Base-by-base conservation (phyloP, 1,284 basidiomycete species). In the Papiliotrema flavescens region DNA sequence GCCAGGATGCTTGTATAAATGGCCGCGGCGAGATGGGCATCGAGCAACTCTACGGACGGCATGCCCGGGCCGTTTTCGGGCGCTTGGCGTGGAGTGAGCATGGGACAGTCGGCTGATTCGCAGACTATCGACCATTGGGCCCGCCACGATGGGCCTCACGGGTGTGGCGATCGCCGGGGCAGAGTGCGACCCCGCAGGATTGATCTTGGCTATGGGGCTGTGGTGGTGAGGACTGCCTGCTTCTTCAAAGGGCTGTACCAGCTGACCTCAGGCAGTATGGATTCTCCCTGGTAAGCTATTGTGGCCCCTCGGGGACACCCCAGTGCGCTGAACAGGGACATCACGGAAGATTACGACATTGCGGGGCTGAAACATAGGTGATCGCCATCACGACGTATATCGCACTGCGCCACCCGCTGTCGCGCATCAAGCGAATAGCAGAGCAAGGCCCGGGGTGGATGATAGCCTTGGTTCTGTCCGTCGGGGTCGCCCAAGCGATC, bases 361-460 rank as follows among this genome's bases (percentile, higher is more conserved):
- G n/a, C n/a, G n/a, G n/a, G n/a, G n/a, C n/a, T n/a, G n/a, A n/a
- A n/a, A 32, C 28, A 11, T 22, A 59, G 57, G 42, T 51, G 11
- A 54, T 63, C 26, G 59, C 61, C 13, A 26, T 56, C 17, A 57
- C 61, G 19, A 63, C 61, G n/a, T 63, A 60, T 39, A 40, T 60
- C 24, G 49, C 58, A 11, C 53, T 63, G n/a, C 53, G 61, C 17
- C 59, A 60, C 46, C 61, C 61, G 14, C 50, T 63, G 7, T 56
- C 53, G 14, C 32, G 45, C 3, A 14, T 54, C 20, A 60, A 63
- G 36, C 19, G 28, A 2, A 13, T 37, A 2, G 44, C 53, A 22
- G 61, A 63, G 41, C 28, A 26, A 14, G 40, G 56, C 15, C 32
- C 49, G 2, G 13, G 19, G 22, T 23, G 15, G 19, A 48, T 62